A percentile compares a stretch with the other conserved stretches of the same genome.
These are phyloP conservation scores for Penicillium angulare DNA, from an alignment of 495 filamentous ascomycete genomes.

Conservation along the genomic window DNA sequence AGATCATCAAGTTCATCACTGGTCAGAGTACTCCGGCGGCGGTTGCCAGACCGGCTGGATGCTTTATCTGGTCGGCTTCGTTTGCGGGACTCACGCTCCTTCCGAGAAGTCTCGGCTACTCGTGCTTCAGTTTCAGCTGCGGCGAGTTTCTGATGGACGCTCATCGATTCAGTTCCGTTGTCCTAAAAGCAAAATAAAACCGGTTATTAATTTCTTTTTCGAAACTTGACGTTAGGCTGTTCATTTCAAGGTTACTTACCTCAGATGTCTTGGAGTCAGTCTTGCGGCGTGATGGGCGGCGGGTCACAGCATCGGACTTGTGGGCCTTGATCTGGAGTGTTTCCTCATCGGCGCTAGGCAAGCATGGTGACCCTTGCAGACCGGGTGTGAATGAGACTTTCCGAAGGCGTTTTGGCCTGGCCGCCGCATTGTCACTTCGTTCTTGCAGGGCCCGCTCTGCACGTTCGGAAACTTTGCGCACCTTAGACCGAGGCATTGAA, in stretches of 20 bases:
- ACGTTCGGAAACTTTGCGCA: slow-evolving; percentile 24
- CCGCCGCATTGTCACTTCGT: slow-evolving; percentile 40
- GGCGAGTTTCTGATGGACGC: slow-evolving; percentile 46
- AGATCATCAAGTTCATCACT: slow-evolving; percentile 69
- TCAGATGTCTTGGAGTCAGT: slow-evolving; percentile 29
- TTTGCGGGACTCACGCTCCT: slow-evolving; percentile 43
- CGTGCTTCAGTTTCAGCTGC: slow-evolving; percentile 47
- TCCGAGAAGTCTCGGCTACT: slow-evolving; percentile 35
- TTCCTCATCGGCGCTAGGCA: slow-evolving; percentile 29
- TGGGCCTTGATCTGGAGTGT: slow-evolving; percentile 40
- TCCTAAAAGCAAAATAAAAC: slow-evolving; percentile 15
- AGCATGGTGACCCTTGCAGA: slow-evolving; percentile 35
- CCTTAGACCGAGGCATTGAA: slow-evolving; percentile 16
- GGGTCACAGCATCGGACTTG: slow-evolving; percentile 35
- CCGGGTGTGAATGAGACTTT: slow-evolving; percentile 48
- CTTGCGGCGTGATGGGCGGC: slow-evolving; percentile 32
- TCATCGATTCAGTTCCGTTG: slow-evolving; percentile 22
- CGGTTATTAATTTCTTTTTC: not conserved
- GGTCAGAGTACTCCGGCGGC: slow-evolving; percentile 68
- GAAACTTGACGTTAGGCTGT: no score
- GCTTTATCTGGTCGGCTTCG: slow-evolving; percentile 42
- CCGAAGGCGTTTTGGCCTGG: slow-evolving; percentile 32
- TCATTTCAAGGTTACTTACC: no score
- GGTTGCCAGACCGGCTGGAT: slow-evolving; percentile 44
- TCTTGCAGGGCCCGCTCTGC: slow-evolving; percentile 40